Conservation (phyloP, 164 flowering plant genomes). For the Chimonanthus salicifolius region DNA sequence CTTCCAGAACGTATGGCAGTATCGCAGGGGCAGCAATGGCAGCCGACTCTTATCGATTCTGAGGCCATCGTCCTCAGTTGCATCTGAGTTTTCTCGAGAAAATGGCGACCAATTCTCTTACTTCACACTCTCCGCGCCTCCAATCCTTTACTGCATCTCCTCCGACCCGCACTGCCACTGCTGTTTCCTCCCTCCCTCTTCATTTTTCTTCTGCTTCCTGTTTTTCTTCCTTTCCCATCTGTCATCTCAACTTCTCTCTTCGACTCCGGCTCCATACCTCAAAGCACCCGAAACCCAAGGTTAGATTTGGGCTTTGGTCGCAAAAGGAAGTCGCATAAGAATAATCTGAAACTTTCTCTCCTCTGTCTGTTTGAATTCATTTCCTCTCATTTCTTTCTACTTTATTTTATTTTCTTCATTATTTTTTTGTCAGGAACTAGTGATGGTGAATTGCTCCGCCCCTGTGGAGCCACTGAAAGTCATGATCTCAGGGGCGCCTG, state of each 20-base stretch:
- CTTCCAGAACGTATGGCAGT: not conserved
- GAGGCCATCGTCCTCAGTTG: not conserved
- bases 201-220: not conserved
- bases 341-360: not conserved
- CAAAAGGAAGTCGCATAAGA: not conserved
- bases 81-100: not conserved
- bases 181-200: constrained; percentile 1
- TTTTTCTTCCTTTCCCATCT: not conserved
- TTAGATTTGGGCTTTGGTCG: not conserved
- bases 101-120: not conserved
- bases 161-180: not conserved
- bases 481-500: constrained; percentile 89
- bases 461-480: constrained; percentile 71
- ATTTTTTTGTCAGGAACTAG: constrained; percentile 25
- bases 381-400: not conserved
- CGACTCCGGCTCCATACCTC: constrained; percentile 13
- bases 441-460: constrained; percentile 29
- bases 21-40: not conserved
- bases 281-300: constrained; percentile 24
- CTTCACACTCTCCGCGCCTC: not conserved
- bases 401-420: not conserved
- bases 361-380: not conserved
- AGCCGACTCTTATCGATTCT: not conserved
- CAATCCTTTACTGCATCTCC: not conserved
- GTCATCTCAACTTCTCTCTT: constrained; percentile 14